Evolutionary conservation across 2,329 filamentous ascomycete genomes (phyloP).

Genomic region (Paecilomyces sp.): DNA sequence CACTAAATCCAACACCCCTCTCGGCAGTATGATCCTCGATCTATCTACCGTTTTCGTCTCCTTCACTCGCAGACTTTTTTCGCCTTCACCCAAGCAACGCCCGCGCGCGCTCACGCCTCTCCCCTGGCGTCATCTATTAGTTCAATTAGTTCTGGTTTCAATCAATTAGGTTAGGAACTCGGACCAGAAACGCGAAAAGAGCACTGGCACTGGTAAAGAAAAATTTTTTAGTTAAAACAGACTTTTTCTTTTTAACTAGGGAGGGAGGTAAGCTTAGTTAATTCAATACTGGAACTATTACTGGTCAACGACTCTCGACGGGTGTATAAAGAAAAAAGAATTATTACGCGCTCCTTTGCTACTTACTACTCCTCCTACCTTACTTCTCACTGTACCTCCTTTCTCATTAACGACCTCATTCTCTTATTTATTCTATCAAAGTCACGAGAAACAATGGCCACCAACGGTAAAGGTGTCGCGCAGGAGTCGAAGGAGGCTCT

Average conservation of each 20-base stretch:
- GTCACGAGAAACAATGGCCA: neutral
- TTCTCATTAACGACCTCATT: neutral
- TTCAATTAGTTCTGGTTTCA: neutral
- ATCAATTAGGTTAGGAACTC: neutral
- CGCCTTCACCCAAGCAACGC: neutral
- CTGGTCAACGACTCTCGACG: neutral
- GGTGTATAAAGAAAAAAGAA: neutral
- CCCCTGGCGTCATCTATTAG: neutral
- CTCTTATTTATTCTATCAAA: neutral
- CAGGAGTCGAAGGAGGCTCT: conserved; percentile 11
- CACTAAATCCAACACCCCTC: too few species aligned
- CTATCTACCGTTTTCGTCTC: neutral
- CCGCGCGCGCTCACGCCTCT: neutral
- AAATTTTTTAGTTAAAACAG: neutral
- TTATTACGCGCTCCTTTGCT: neutral
- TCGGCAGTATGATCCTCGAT: neutral
- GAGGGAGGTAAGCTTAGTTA: neutral
- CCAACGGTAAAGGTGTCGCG: neutral
- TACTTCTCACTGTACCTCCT: neutral
- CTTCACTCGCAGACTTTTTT: neutral
- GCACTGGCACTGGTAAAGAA: too few species aligned
- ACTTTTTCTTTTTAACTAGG: too few species aligned
- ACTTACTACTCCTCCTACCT: neutral
- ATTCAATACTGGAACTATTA: neutral
- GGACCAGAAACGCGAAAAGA: too few species aligned